Base-by-base conservation (phyloP, 805 yeast species). In the Kodamaea kakaduensis region DNA sequence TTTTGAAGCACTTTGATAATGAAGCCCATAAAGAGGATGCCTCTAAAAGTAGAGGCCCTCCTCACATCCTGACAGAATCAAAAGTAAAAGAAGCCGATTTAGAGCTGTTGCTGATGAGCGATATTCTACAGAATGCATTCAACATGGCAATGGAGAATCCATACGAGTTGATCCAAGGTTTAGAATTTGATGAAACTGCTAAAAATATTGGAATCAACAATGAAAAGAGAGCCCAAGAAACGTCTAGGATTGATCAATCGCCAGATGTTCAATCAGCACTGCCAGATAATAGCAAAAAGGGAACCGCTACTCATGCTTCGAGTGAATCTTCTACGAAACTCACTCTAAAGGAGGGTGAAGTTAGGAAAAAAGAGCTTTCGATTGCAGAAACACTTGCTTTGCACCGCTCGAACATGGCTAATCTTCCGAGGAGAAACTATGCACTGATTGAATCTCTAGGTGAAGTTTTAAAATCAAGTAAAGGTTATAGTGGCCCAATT, bases 71-170 rank as follows among this genome's bases (percentile, higher is more conserved):
- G n/a, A n/a, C n/a, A n/a, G n/a, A n/a, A n/a, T n/a, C n/a, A n/a
- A n/a, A n/a, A n/a, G 39, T 31, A 2, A 36, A 54, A 23, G 72
- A 63, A 23, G 74, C 65, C 20, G 77, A 73, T 17, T 61, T 81
- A 40, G 85, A 81, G 47, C 69, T 63, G 36, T 50, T 61, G 37
- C 74, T 69, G 39, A 71, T 83, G 77, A 79, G 76, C 47, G 82
- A 76, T 45, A 83, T 83, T 44, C 71, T 83, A 69, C 86, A 80
- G 44, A 81, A 81, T 58, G 93, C 90, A 1, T 71, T 83, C 61
- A 75, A 75, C 31, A 69, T 84, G 81, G 93, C 89, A 0, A 76
- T 78, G 68, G 81, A 76, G 41, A 76, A 79, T 41, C 82, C 82
- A 45, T 52, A 55, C 48, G 56, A 73, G 56, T 48, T 70, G 48